Evolutionary conservation across 2,329 filamentous ascomycete genomes (phyloP).

Genomic region (Phyllosticta citriasiana): DNA sequence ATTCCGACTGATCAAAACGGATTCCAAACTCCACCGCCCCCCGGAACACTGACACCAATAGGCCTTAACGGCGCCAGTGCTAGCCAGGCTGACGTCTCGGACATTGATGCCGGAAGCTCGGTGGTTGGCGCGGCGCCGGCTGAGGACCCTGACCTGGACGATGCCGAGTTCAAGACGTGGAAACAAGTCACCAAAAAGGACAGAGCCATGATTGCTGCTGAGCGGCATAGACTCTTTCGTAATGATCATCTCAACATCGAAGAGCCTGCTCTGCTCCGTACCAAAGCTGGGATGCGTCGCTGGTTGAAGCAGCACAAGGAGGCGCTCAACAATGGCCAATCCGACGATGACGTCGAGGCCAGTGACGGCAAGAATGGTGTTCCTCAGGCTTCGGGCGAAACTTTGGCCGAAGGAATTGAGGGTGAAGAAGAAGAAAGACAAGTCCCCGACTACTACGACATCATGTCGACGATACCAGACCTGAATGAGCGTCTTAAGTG

Average conservation of each 20-base stretch:
- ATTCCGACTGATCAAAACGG: conserved; percentile 63
- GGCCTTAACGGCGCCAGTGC: conserved; percentile 57
- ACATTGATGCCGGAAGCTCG: conserved; percentile 57
- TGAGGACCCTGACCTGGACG: conserved; percentile 76
- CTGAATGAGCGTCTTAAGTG: conserved; percentile 69
- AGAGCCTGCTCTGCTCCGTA: conserved; percentile 76
- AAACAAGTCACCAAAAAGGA: conserved; percentile 98
- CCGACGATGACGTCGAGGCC: conserved; percentile 40
- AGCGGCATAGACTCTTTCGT: conserved; percentile 77
- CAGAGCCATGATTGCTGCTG: conserved; percentile 73
- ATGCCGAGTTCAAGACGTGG: conserved; percentile 91
- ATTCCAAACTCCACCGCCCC: conserved; percentile 72
- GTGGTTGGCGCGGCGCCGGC: conserved; percentile 56
- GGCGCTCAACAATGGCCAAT: conserved; percentile 32
- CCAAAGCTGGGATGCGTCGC: conserved; percentile 78
- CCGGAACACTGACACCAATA: conserved; percentile 66
- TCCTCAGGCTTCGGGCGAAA: conserved; percentile 52
- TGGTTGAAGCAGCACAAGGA: conserved; percentile 73
- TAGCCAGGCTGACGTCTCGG: conserved; percentile 76
- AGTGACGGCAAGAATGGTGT: conserved; percentile 38
- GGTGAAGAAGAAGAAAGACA: conserved; percentile 67
- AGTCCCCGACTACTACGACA: conserved; percentile 90
- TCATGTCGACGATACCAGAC: conserved; percentile 76
- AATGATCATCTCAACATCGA: conserved; percentile 77
- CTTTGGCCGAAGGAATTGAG: conserved; percentile 89